Evolutionary conservation across 1,139 yeast species (phyloP), one percentile per base, ranked within the genome.

Genomic region (Yamadazyma membranifaciens): DNA sequence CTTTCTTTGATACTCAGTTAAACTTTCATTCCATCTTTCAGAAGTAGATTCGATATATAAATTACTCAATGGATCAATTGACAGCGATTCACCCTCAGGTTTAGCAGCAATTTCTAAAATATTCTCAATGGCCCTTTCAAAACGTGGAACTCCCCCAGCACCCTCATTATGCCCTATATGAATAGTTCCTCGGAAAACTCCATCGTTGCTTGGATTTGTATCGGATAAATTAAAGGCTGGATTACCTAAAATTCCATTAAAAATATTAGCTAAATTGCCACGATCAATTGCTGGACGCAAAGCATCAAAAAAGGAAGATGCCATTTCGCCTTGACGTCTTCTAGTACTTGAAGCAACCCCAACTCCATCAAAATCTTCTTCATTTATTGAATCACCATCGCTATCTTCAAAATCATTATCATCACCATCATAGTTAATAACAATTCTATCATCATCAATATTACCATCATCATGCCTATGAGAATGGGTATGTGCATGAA

Each of bases 1-100:
- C 28, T 67, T 67, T 12, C 70, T 73, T 48, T 72, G 73, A 48
- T 78, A 76, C 61, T 78, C 63, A 30, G 69, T 65, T 39, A 75
- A 64, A 9, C 78, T 69, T 37, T 85, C 88, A 32, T 63, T 63
- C 95, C 95, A 88, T 49, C 96, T 72, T 42, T 83, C 84, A 10
- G 64, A 54, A 0, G 91, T 81, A 0, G 87, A 75, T 46, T 77
- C 76, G 34, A 85, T 65, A 36, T 62, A 65, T 49, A 67, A 50
- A 36, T 49, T 49, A 38, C 51, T 54, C 31, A 55, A 45, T 20
- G 56, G 50, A 35, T 52, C 59, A 36, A 37, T 45, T 37, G 38
- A 43, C 7, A n/a, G 14, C 16, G 33, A 39, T 31, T 40, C 33
- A 30, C 40, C 46, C 6, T 27, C 38, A 4, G 41, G 39, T 16